Evolutionary conservation across 2,329 filamentous ascomycete species (phyloP), one percentile per base, ranked within the genome.

Genomic region (Fusarium circinatum): DNA sequence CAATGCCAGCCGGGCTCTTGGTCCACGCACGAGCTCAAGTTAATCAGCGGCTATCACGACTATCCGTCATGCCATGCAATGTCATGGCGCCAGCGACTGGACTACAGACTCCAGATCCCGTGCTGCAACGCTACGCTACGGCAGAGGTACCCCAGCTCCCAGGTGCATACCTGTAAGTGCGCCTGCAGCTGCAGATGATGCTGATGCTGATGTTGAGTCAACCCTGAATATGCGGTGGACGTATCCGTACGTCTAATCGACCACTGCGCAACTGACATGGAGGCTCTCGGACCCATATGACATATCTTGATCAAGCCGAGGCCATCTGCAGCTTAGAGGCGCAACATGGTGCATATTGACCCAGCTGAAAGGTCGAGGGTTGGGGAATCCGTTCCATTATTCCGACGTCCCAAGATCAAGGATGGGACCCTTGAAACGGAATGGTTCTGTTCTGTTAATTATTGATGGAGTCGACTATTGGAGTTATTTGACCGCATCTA

Each of bases 321-420:
- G 49, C 65, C 70, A 73, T 41, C 70, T 73, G 70, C 70, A 73
- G 70, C 60, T 73, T 62, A 62, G 70, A 62, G 70, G 70, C 70
- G 44, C 65, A 47, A 70, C 36, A 59, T 70, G 65, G 65, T 73
- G 70, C 57, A 70, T 55, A 70, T 73, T 73, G 70, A 71, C 52
- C 51, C 70, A 73, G 70, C 70, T 73, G 61, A 73, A 70, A 56
- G 65, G 70, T 73, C 70, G 61, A 73, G 70, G 70, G 70, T 71
- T 58, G 62, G 62, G 48, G 65, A 51, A 47, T 51, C 28, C 38
- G 42, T 62, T 62, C 56, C 61, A 65, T 59, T 45, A 59, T 58
- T 17, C 52, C 44, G 30, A 56, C 34, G 63, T 38, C 49, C 45
- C 34, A 69, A 57, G 36, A 69, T 45, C 52, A 65, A 45, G 68